Conservation (phyloP, 345 rosid genomes). For the Acer yangbiense region DNA sequence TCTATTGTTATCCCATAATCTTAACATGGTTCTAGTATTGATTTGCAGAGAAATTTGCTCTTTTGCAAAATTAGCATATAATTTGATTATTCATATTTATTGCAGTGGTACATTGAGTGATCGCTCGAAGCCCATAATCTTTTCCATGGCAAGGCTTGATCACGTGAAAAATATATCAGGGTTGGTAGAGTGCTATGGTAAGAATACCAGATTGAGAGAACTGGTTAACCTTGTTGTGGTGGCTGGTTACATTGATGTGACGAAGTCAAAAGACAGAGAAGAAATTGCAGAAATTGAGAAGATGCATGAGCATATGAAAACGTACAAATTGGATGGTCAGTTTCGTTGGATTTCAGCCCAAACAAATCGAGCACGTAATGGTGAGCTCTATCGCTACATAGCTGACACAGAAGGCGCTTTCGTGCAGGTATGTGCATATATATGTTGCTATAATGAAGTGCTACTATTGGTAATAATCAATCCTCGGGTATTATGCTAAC, state of each 20-base stretch:
- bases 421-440: constrained; percentile 63
- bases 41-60: not conserved
- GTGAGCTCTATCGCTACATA: constrained; percentile 90
- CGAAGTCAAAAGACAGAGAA: constrained; percentile 87
- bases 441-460: not conserved
- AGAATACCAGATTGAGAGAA: constrained; percentile 72
- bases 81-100: constrained; percentile 16
- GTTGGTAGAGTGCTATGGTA: constrained; percentile 81
- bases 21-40: not conserved
- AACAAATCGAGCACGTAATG: constrained; percentile 94
- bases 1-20: not conserved
- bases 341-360: constrained; percentile 91
- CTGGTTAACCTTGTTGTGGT: constrained; percentile 85
- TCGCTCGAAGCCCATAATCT: constrained; percentile 78
- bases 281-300: constrained; percentile 93
- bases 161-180: constrained; percentile 88
- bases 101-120: constrained; percentile 80
- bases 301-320: constrained; percentile 71
- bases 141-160: constrained; percentile 99
- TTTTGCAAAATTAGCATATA: not conserved
- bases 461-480: not conserved
- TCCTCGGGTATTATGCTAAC: not conserved
- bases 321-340: constrained; percentile 74
- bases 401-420: constrained; percentile 88
- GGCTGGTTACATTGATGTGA: constrained; percentile 84